phyloP scores from a whole-genome alignment of 345 rosid genomes.

The Arabidopsis thaliana region DNA sequence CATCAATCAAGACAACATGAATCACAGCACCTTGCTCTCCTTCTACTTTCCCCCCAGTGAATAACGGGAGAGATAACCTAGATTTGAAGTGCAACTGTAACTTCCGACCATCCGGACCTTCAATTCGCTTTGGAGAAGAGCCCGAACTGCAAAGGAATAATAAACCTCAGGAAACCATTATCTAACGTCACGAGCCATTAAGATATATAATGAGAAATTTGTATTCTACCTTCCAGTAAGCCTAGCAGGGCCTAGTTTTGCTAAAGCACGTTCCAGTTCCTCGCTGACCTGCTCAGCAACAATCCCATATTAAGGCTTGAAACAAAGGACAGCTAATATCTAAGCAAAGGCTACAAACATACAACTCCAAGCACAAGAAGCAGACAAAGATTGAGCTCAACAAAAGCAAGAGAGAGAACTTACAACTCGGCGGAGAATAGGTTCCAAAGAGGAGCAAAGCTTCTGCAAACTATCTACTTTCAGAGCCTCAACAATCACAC shows the following conservation, averaged over 20 bases:
- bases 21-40: constrained; percentile 99
- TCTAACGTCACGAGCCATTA: constrained; percentile 5
- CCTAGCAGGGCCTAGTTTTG: constrained; percentile 92
- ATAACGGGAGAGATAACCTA: constrained; percentile 94
- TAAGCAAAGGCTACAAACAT: not conserved
- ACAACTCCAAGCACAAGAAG: not conserved
- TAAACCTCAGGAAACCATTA: constrained; percentile 6
- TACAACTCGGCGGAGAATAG: constrained; percentile 98
- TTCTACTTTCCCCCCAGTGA: constrained; percentile 96
- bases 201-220: not conserved
- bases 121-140: constrained; percentile 86
- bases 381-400: not conserved
- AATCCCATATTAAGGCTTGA: constrained; percentile 16
- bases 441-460: constrained; percentile 97
- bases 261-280: constrained; percentile 98
- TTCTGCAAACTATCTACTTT: constrained; percentile 96
- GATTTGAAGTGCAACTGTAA: constrained; percentile 81
- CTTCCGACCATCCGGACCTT: constrained; percentile 85
- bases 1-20: constrained; percentile 78
- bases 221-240: constrained; percentile 70
- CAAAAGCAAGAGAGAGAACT: constrained; percentile 38
- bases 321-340: not conserved
- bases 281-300: constrained; percentile 83
- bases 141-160: constrained; percentile 48
- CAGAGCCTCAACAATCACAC: constrained; percentile 96